These are phyloP conservation scores for Colletotrichum limetticola DNA, from an alignment of 2,329 filamentous ascomycete genomes.

Conservation along the genomic window DNA sequence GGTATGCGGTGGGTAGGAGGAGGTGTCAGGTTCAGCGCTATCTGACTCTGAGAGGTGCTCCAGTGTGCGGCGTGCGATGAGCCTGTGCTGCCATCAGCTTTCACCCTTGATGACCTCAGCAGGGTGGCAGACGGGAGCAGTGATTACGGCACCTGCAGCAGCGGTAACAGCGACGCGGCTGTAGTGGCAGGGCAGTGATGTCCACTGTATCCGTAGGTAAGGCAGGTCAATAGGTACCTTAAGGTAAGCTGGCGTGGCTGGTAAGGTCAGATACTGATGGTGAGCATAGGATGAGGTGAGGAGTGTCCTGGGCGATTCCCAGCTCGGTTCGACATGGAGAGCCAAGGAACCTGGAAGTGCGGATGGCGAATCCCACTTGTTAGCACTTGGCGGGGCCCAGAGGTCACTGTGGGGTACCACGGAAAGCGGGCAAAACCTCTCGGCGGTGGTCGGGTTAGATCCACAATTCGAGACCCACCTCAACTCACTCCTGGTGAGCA, in stretches of 20 bases:
- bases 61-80: background rate
- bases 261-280: background rate
- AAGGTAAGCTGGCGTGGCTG: background rate
- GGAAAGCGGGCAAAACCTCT: slow-evolving; percentile 2
- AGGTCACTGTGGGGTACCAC: slow-evolving; percentile 19
- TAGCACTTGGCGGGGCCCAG: slow-evolving; percentile 17
- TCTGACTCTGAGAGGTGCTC: background rate
- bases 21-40: slow-evolving; percentile 6
- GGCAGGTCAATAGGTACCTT: background rate
- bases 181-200: background rate
- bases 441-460: background rate
- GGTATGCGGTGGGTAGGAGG: slow-evolving; percentile 9
- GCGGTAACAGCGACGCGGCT: background rate
- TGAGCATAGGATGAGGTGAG: background rate
- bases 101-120: background rate
- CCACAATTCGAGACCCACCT: background rate
- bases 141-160: background rate
- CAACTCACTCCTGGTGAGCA: background rate
- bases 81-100: background rate
- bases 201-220: background rate
- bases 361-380: slow-evolving; percentile 28
- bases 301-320: background rate
- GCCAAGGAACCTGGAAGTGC: slow-evolving; percentile 13
- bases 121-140: background rate
- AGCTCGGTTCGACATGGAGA: background rate